Evolutionary conservation across 2,329 filamentous ascomycete genomes (phyloP), one percentile per base, ranked within the genome.

Genomic region (Lachnellula arida): DNA sequence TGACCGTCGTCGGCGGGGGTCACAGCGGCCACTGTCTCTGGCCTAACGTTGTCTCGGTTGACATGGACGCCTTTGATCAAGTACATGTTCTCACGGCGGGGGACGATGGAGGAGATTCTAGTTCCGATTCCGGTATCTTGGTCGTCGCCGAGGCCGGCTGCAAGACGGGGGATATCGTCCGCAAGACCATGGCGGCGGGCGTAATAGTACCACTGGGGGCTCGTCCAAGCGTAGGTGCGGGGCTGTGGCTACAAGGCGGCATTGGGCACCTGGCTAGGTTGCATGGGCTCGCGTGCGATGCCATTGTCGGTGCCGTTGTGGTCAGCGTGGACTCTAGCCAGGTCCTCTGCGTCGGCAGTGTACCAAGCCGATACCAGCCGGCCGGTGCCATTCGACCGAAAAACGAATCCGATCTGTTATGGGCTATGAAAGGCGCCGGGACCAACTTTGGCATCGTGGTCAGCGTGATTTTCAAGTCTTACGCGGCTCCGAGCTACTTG

Each of bases 191-290:
- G 73, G 68, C 55, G 1, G 71, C 60, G 0, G 79, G 77, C 2
- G 0, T 86, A 52, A 80, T 78, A 54, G 77, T 87, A 2, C 82
- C 84, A 0, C 66, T 87, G 3, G 84, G 84, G 2, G 66, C 81
- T 25, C 80, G 84, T 5, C 84, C 84, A 59, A 86, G 82, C 60
- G 81, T 87, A 25, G 84, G 84, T 2, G 77, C 81, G 0, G 84
- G 84, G 0, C 61, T 83, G 14, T 86, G 81, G 81, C 72, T 87
- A 47, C 82, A 87, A 72, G 84, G 84, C 42, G 83, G 84, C 51
- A 82, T 87, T 49, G 82, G 83, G 2, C 60, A 64, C 44, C 51
- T 65, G 11, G 48, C 56, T 37, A 59, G 63, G 51, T 39, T 63
- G 8, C 68, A 82, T 59, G 82, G 84, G 1, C 80, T 87, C 12